These are phyloP conservation scores for Phaeophleospora eucalypticola DNA, from an alignment of 2,329 filamentous ascomycete genomes.

Conservation along the genomic window DNA sequence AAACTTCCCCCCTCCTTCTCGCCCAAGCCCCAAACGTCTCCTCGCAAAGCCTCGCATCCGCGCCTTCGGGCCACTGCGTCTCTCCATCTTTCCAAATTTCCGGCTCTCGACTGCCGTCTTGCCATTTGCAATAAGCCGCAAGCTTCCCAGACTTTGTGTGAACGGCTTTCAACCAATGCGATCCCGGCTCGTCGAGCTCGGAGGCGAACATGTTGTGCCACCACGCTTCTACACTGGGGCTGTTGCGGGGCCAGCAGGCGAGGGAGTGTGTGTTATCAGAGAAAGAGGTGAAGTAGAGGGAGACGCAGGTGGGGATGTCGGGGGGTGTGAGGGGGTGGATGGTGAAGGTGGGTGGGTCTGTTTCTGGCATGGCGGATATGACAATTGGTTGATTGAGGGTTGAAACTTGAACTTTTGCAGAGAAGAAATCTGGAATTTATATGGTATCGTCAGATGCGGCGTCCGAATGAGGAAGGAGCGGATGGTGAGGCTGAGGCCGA, in stretches of 20 bases:
- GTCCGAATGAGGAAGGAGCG: too few species aligned
- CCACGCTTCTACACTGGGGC: slow-evolving; percentile 20
- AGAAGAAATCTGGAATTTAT: too few species aligned
- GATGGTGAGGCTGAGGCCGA: too few species aligned
- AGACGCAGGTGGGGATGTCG: slow-evolving; percentile 21
- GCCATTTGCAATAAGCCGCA: slow-evolving; percentile 26
- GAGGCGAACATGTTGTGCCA: slow-evolving; percentile 25
- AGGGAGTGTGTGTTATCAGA: slow-evolving; percentile 26
- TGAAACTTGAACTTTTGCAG: too few species aligned
- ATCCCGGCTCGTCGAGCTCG: slow-evolving; percentile 21
- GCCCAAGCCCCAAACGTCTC: slow-evolving; percentile 30
- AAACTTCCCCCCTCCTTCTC: slow-evolving; percentile 19
- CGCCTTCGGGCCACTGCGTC: slow-evolving; percentile 25
- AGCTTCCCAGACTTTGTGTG: slow-evolving; percentile 13
- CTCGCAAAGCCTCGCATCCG: slow-evolving; percentile 21
- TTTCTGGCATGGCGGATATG: not conserved
- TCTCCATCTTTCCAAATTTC: slow-evolving; percentile 12
- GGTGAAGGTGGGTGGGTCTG: too few species aligned
- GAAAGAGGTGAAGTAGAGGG: slow-evolving; percentile 29
- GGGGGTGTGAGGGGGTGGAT: not conserved
- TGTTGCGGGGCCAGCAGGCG: slow-evolving; percentile 25
- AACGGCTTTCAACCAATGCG: slow-evolving; percentile 27
- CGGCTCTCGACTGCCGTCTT: slow-evolving; percentile 18
- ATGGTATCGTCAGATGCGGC: too few species aligned
- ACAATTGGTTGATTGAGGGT: too few species aligned